A percentile compares a stretch with the other conserved stretches of the same genome.
phyloP scores from a whole-genome alignment of 2,329 filamentous ascomycete species.

The Apiospora malaysiana region DNA sequence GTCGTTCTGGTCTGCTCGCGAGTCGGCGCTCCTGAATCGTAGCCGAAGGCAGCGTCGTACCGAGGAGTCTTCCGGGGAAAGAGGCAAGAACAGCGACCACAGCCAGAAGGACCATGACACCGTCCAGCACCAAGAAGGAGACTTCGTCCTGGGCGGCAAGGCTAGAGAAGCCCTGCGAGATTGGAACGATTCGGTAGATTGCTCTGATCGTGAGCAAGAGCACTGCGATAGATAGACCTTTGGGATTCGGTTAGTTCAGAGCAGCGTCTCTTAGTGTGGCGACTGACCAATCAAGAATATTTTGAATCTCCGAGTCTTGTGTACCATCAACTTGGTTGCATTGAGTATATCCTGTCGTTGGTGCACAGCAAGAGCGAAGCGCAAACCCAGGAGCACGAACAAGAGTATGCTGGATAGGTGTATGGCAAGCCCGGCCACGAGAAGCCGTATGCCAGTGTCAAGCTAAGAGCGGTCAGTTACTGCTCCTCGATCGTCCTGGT shows the following conservation, averaged over 20 bases:
- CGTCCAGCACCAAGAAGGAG: slow-evolving; percentile 37
- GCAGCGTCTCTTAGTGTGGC: neutral
- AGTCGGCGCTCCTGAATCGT: slow-evolving; percentile 23
- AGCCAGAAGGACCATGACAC: slow-evolving; percentile 33
- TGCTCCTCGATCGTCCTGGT: neutral
- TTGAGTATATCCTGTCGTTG: slow-evolving; percentile 46
- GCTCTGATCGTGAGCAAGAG: slow-evolving; percentile 35
- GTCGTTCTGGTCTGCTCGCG: slow-evolving; percentile 29
- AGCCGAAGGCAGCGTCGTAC: slow-evolving; percentile 28
- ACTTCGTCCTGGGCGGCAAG: slow-evolving; percentile 34
- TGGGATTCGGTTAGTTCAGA: neutral
- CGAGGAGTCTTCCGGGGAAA: slow-evolving; percentile 37
- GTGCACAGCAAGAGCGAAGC: slow-evolving; percentile 48
- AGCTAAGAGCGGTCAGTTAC: slow-evolving; percentile 27
- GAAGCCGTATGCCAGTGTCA: slow-evolving; percentile 42
- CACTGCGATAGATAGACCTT: slow-evolving; percentile 26
- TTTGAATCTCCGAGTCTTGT: slow-evolving; percentile 49
- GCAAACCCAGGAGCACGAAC: slow-evolving; percentile 45
- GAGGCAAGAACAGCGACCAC: slow-evolving; percentile 30
- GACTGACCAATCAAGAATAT: slow-evolving; percentile 51
- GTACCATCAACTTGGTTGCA: slow-evolving; percentile 45
- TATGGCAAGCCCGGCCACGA: slow-evolving; percentile 52
- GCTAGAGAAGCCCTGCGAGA: slow-evolving; percentile 34
- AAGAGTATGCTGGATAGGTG: slow-evolving; percentile 48
- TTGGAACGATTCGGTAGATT: slow-evolving; percentile 34